Percentiles rank a stretch among this genome's conserved stretches.
These are phyloP conservation scores for Micractinium sp. DNA, from an alignment of 139 green algal species.

Conservation along the genomic window DNA sequence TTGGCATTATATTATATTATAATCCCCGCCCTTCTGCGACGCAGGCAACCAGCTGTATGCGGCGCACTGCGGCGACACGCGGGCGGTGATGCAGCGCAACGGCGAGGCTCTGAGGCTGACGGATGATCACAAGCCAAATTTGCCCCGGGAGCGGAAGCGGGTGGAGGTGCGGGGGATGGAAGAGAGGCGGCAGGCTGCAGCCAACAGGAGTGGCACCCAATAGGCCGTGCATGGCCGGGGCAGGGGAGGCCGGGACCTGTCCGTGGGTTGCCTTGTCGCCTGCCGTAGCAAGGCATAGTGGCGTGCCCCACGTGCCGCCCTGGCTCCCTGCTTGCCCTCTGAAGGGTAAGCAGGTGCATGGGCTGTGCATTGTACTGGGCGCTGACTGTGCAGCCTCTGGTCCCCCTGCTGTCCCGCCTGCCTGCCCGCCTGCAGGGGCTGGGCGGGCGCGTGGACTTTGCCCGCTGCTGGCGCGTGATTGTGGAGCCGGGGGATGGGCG, in stretches of 20 bases:
- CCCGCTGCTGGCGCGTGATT: conserved; percentile 81
- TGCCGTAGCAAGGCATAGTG: not conserved
- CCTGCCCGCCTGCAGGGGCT: not conserved
- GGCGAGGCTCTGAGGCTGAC: conserved; percentile 64
- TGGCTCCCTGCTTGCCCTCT: not conserved
- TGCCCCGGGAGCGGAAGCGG: conserved; percentile 58
- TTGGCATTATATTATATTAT: too few species aligned
- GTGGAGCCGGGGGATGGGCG: conserved; percentile 63
- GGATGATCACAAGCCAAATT: conserved; percentile 80
- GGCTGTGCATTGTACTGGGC: not conserved
- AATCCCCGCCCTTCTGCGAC: not conserved
- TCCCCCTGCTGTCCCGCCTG: not conserved
- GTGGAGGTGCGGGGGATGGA: conserved; percentile 44
- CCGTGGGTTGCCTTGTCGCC: too few species aligned
- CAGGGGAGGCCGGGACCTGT: too few species aligned
- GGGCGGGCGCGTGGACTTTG: conserved; percentile 60
- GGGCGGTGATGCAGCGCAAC: conserved; percentile 67
- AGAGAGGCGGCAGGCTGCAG: not conserved
- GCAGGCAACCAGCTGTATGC: conserved; percentile 65
- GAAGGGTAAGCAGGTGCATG: not conserved
- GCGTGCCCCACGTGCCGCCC: not conserved
- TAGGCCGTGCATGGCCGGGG: too few species aligned
- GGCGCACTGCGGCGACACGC: conserved; percentile 70
- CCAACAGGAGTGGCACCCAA: too few species aligned
- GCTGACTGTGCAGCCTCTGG: not conserved